Conservation (phyloP, 805 yeast genomes). For the Suhomyces xylopsoci region DNA sequence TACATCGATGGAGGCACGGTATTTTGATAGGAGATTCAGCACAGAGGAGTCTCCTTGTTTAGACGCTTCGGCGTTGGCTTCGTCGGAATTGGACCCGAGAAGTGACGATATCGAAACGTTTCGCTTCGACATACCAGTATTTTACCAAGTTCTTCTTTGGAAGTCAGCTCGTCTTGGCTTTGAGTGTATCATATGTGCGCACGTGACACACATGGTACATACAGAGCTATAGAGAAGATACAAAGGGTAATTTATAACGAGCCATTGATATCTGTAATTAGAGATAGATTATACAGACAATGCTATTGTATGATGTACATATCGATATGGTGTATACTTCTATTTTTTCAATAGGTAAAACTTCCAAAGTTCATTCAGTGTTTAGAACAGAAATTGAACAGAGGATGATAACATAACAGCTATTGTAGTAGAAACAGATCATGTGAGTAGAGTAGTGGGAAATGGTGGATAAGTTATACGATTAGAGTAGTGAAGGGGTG, state of each 20-base stretch:
- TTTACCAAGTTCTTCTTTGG: neutral
- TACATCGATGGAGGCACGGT: slow-evolving; percentile 28
- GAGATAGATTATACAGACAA: no score
- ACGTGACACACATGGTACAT: neutral
- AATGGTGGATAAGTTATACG: neutral
- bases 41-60: slow-evolving; percentile 8
- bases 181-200: neutral
- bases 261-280: no score
- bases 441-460: no score
- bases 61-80: slow-evolving; percentile 2
- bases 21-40: slow-evolving; percentile 26
- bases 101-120: slow-evolving; percentile 36
- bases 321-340: no score
- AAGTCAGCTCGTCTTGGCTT: neutral
- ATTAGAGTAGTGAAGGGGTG: neutral
- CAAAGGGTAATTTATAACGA: no score
- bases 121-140: slow-evolving; percentile 16
- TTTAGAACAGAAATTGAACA: no score
- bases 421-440: no score
- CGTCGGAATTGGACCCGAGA: slow-evolving; percentile 17
- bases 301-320: no score
- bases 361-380: no score
- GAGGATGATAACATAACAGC: no score
- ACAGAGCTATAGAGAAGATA: no score
- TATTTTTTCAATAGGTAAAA: no score